Evolutionary conservation across 192 early-diverging fungal species (phyloP), one percentile per base, ranked within the genome.

Genomic region (Gryganskiella cystojenkinii): DNA sequence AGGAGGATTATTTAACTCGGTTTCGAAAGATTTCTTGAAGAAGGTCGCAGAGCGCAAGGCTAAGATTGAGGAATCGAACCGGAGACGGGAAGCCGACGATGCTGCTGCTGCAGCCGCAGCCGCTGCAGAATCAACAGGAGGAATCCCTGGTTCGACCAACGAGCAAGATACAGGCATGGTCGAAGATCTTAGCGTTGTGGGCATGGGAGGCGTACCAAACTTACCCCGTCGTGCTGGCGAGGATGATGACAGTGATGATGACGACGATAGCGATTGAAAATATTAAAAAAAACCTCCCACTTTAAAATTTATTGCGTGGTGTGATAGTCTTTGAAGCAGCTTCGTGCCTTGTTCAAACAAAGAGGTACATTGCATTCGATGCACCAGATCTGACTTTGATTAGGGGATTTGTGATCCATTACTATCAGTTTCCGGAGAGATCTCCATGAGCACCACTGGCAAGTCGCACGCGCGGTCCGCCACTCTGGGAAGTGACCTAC

Each of bases 1-100:
- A 3, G 86, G 81, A 51, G 98, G 98, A 4, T 80, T 91, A 9
- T 99, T 99, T 73, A 92, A 89, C 50, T 84, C 87, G 0, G 96
- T 64, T 0, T 56, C 74, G 91, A 22, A 96, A 90, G 81, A 90
- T 90, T 59, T 68, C 94, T 43, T 56, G 87, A 87, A 56, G 71
- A 87, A 81, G 82, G 86, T 90, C 59, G 84, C 54, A 76, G 86
- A 71, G 65, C 52, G 65, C 80, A 80, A 74, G 81, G 87, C 64
- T 31, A 87, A 79, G 72, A 60, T 80, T 22, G 80, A 69, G 58
- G 81, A 71, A 37, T 58, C 66, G 43, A 75, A 49, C 28, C 70
- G 59, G 40, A 80, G 65, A 62, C 68, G 71, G 66, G 83, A 27
- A 10, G 68, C 47, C 22, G 74, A 82, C 43, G 64, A 70, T 57